Evolutionary conservation across 2,329 filamentous ascomycete genomes (phyloP), one percentile per base, ranked within the genome.

Genomic region (Madurella mycetomatis): DNA sequence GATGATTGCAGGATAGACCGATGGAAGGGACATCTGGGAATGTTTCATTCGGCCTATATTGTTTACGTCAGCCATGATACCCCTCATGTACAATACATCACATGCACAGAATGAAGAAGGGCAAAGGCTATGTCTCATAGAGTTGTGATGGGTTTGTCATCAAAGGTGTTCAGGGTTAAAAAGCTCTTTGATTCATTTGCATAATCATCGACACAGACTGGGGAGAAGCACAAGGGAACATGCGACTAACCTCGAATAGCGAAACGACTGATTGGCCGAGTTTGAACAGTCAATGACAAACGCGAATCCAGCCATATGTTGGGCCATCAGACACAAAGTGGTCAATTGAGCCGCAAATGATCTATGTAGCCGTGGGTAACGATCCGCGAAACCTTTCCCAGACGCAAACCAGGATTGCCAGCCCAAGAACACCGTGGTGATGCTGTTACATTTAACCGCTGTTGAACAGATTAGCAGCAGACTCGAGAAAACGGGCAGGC

Each of bases 81-180:
- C 67, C 67, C 48, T 56, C 57, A 47, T 47, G 42, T 41, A 47
- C 44, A 11, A 37, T 11, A 48, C 53, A 48, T 57, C 52, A 52
- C 39, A 58, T 63, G 41, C 62, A 60, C 57, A 47, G 41, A 56
- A 52, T 25, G 25, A 56, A 56, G 9, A 54, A 50, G 19, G 43
- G 41, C 58, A 60, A 51, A 57, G 62, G 41, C 61, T 40, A 67
- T 72, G 70, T 76, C 79, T 84, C 81, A 83, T 82, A 82, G 62
- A 65, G 72, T 79, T 69, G 70, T 82, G 73, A 78, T 80, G 73
- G 76, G 69, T 74, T 62, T 71, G 72, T 82, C 80, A 81, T 83
- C 77, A 76, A 61, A 51, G 66, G 65, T 67, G 72, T 69, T 81
- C 80, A 83, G 81, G 80, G 80, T 84, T 84, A 84, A 84, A 84